phyloP scores from a whole-genome alignment of 2,329 filamentous ascomycete species.

The Alternaria solani region DNA sequence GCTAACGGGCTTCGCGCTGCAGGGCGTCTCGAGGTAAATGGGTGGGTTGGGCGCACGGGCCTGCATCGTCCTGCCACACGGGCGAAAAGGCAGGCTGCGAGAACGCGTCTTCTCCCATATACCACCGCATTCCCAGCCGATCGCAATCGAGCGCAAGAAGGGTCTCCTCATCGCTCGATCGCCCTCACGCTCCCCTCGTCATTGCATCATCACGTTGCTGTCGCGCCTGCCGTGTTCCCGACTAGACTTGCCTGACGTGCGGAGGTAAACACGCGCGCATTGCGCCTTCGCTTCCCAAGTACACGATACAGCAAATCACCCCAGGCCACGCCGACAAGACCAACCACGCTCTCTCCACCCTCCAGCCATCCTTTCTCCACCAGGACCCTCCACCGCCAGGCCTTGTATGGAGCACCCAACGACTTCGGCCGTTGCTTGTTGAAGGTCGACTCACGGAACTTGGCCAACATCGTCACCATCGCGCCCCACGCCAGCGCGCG shows the following conservation, averaged over 20 bases:
- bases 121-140: slow-evolving; percentile 34
- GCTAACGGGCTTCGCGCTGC: slow-evolving; percentile 25
- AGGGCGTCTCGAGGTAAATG: slow-evolving; percentile 14
- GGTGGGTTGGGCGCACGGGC: slow-evolving; percentile 19
- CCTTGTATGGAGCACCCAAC: slow-evolving; percentile 47
- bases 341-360: slow-evolving; percentile 22
- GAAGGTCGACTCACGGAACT: slow-evolving; percentile 36
- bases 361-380: slow-evolving; percentile 21
- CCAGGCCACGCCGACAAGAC: slow-evolving; percentile 28
- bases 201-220: slow-evolving; percentile 25
- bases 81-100: slow-evolving; percentile 35
- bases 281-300: slow-evolving; percentile 26
- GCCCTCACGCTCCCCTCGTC: slow-evolving; percentile 16
- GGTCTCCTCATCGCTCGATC: slow-evolving; percentile 32
- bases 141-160: slow-evolving; percentile 35
- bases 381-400: slow-evolving; percentile 24
- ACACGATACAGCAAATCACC: slow-evolving; percentile 36
- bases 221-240: slow-evolving; percentile 22
- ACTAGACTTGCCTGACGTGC: slow-evolving; percentile 25
- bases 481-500: slow-evolving; percentile 23
- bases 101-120: slow-evolving; percentile 35
- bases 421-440: slow-evolving; percentile 42
- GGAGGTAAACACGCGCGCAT: slow-evolving; percentile 32
- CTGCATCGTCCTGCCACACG: slow-evolving; percentile 19
- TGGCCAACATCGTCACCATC: slow-evolving; percentile 19